Evolutionary conservation across 1,139 yeast species (phyloP).

Genomic region (Groenewaldozyma auringiensis): DNA sequence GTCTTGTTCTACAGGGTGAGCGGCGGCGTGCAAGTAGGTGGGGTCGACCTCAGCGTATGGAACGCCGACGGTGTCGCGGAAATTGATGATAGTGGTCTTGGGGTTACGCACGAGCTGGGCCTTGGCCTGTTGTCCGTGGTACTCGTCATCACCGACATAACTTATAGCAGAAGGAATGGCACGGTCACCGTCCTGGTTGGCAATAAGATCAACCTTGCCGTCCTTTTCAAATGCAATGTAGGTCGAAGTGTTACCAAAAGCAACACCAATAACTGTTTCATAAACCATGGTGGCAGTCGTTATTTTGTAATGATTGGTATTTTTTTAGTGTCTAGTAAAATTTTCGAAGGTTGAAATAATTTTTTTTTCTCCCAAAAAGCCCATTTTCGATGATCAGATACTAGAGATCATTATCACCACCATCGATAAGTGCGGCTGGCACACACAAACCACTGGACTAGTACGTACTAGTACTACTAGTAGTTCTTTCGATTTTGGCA

Average conservation of each 20-base stretch:
- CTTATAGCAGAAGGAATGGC: conserved; percentile 89
- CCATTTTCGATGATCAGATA: too few relatives aligned
- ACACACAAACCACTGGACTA: too few relatives aligned
- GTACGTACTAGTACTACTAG: too few relatives aligned
- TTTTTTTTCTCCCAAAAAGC: too few relatives aligned
- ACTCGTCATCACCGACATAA: conserved; percentile 90
- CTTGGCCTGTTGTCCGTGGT: conserved; percentile 94
- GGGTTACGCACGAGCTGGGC: conserved; percentile 91
- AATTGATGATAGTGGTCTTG: conserved; percentile 75
- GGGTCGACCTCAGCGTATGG: conserved; percentile 62
- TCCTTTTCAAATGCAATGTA: conserved; percentile 91
- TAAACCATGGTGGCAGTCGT: not conserved
- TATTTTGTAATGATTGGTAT: too few relatives aligned
- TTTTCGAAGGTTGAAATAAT: not conserved
- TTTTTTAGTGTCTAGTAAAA: not conserved
- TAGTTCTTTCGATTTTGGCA: too few relatives aligned
- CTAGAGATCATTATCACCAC: too few relatives aligned
- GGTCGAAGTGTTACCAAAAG: conserved; percentile 94
- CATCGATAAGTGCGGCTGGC: too few relatives aligned
- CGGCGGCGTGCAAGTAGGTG: conserved; percentile 51
- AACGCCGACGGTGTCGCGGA: conserved; percentile 87
- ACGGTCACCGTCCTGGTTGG: conserved; percentile 99
- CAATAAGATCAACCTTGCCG: conserved; percentile 93
- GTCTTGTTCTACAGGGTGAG: conserved; percentile 64
- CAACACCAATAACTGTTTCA: conserved; percentile 74